Conservation (phyloP, 2,329 filamentous ascomycete species). For the Neocucurbitaria cava region DNA sequence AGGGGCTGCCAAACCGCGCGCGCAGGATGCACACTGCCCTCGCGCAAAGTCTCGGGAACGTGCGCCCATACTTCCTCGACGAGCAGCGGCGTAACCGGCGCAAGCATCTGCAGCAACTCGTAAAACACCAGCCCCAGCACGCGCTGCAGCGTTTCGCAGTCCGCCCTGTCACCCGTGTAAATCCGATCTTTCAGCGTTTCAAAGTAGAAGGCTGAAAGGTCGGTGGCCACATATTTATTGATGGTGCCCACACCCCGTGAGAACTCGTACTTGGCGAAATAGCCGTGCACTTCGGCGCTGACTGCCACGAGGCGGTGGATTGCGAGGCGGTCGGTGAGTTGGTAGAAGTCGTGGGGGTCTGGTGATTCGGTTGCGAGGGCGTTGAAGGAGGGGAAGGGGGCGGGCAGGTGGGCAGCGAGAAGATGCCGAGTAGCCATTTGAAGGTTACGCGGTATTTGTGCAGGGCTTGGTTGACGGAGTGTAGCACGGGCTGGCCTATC, state of each 20-base stretch:
- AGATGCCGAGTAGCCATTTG: slow-evolving; percentile 84
- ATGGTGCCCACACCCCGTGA: slow-evolving; percentile 76
- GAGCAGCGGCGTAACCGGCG: slow-evolving; percentile 80
- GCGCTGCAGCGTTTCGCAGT: slow-evolving; percentile 64
- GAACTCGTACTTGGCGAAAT: slow-evolving; percentile 79
- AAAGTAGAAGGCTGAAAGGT: slow-evolving; percentile 92
- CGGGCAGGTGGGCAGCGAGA: slow-evolving; percentile 52
- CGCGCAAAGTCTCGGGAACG: slow-evolving; percentile 69
- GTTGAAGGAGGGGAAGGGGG: slow-evolving; percentile 36
- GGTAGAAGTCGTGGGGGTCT: slow-evolving; percentile 5
- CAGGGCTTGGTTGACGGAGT: slow-evolving; percentile 76
- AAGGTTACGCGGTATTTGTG: slow-evolving; percentile 89
- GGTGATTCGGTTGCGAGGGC: slow-evolving; percentile 18
- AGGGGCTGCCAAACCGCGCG: slow-evolving; percentile 34
- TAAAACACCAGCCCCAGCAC: slow-evolving; percentile 69
- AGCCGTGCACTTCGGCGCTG: slow-evolving; percentile 68
- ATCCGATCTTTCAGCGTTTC: slow-evolving; percentile 90
- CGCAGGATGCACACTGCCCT: slow-evolving; percentile 33
- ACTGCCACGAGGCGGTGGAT: slow-evolving; percentile 74
- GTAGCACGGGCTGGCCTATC: slow-evolving; percentile 78
- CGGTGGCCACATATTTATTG: slow-evolving; percentile 80
- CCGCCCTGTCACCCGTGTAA: slow-evolving; percentile 79
- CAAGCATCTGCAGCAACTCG: slow-evolving; percentile 78
- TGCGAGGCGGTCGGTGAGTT: slow-evolving; percentile 67
- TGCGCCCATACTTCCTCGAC: slow-evolving; percentile 90